Base-by-base conservation (phyloP, 441 rosid genomes). In the Kokia cookei region DNA sequence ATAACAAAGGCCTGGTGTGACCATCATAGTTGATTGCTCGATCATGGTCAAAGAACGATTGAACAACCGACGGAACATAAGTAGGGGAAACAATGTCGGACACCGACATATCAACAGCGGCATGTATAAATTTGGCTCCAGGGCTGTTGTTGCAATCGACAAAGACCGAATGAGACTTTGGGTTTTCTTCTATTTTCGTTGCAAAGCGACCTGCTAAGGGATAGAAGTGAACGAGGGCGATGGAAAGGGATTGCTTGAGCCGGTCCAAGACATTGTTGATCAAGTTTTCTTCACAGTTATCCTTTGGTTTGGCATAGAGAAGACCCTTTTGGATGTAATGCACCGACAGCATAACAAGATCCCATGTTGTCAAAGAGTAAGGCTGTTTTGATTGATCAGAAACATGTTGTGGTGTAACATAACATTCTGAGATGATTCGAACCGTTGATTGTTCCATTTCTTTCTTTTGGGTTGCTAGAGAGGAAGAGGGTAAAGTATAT, bases 311-410 rank as follows among this genome's bases (percentile, higher is more conserved):
- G 70, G 75, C 71, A 40, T 81, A 91, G 73, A 90, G 86, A 45
- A 84, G 88, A 26, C 98, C 96, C 65, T 87, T 89, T 55, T 93
- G 97, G 69, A 89, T 90, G 76, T 91, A 89, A 0, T 89, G 88
- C 4, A 74, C 83, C 6, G 91, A 83, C 17, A 93, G 75, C 92
- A 91, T 85, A 3, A 78, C 78, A 1, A 86, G 87, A 79, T 91
- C 94, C 89, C 90, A 91, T 54, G 90, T 76, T 1, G 87, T 74
- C 63, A 93, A 73, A 75, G 88, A 75, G 53, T 51, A 79, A 7
- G 93, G 93, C n/a, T 65, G 71, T 51, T 76, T 79, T 15, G 82
- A 78, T 65, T 80, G 88, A n/a, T 88, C 82, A 11, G 81, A 32
- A 24, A 67, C 51, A 27, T 43, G 58, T 8, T 72, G 55, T 5